Base-by-base conservation (phyloP, 78 protist species). In the Dictyostelium firmibasis region DNA sequence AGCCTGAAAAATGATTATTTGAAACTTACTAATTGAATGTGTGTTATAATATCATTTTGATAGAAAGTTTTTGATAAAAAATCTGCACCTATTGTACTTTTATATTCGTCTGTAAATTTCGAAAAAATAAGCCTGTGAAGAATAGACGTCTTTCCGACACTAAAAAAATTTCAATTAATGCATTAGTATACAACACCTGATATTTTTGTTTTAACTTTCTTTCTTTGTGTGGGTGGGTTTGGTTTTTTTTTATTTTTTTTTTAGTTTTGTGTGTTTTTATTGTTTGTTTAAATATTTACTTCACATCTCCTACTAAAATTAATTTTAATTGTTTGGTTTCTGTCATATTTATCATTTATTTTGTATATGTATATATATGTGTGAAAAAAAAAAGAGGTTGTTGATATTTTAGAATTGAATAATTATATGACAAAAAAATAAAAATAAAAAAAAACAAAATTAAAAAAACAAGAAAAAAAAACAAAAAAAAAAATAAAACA, bases 61-160 rank as follows among this genome's bases (percentile, higher is more conserved):
- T 78, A 87, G 44, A 87, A 78, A 8, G 85, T 50, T 44, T 87
- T 87, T 13, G 79, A 57, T 35, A 87, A 53, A 78, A 87, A 87
- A 20, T 87, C 93, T 29, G 83, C 70, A 20, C 93, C 93, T 67
- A 83, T 67, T 0, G 93, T 87, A 11, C 76, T 47, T 87, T 75
- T 87, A 29, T 76, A 76, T 25, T 76, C 85, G n/a, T 53, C 50
- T n/a, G 64, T 36, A 25, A 31, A 87, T 43, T 87, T 87, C 29
- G 79, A 78, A 60, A 87, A 87, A 8, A 87, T 84, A 16, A 87
- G 27, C 81, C 93, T 76, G 29, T 87, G 76, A 16, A 87, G 36
- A 31, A 87, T 29, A 16, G 86, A 78, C 47, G 93, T 44, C 47
- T 87, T 87, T 6, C 93, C 93, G 4, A 79, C 85, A 7, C 93